Percentiles rank a stretch among this genome's conserved stretches.
phyloP scores from a whole-genome alignment of 2,329 filamentous ascomycete species.

The Trichophyton simii region DNA sequence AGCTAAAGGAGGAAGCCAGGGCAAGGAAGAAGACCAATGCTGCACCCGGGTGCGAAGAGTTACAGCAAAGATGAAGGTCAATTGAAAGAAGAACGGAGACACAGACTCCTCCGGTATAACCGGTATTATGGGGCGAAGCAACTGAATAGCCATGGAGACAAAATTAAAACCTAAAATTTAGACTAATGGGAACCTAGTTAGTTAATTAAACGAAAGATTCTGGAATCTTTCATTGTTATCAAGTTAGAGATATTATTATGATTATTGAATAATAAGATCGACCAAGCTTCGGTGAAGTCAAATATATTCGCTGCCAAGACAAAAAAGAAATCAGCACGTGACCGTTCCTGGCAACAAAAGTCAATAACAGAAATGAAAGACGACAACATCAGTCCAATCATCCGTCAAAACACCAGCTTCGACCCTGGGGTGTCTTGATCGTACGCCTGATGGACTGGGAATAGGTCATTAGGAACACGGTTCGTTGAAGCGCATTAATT shows the following conservation, averaged over 20 bases:
- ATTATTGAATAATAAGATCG: too few species aligned
- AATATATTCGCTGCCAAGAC: not conserved
- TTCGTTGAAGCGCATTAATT: not conserved
- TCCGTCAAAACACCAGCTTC: not conserved
- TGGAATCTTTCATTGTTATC: too few species aligned
- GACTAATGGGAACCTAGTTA: too few species aligned
- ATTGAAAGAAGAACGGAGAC: too few species aligned
- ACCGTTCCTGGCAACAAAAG: not conserved
- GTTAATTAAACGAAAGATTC: too few species aligned
- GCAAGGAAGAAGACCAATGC: not conserved
- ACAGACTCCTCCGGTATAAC: not conserved
- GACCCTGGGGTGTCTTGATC: not conserved
- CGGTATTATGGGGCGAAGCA: not conserved
- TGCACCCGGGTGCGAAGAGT: not conserved
- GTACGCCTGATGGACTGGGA: not conserved
- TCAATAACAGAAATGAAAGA: not conserved
- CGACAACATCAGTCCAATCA: not conserved
- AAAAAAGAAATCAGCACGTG: not conserved
- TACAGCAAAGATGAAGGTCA: not conserved
- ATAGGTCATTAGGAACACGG: not conserved
- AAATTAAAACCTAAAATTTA: too few species aligned
- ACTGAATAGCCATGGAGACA: not conserved
- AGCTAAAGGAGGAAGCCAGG: slow-evolving; percentile 9
- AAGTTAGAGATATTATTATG: too few species aligned
- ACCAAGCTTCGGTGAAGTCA: not conserved